phyloP scores from a whole-genome alignment of 495 filamentous ascomycete species.

The Durotheca rogersii region DNA sequence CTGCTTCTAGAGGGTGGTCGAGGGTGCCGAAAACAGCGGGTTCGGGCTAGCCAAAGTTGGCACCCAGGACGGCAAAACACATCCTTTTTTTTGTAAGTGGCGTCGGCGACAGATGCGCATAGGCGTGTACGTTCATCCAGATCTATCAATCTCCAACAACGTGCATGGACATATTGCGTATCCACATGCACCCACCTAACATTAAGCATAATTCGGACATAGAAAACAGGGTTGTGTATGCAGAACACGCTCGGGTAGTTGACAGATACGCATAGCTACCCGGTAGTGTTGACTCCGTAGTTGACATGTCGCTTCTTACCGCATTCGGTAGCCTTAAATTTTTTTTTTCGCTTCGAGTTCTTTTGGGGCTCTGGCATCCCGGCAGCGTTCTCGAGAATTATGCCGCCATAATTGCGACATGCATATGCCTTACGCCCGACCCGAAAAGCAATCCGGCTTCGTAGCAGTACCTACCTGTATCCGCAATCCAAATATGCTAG shows the following conservation, averaged over 20 bases:
- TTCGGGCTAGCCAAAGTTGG: no score
- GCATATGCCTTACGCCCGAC: not conserved
- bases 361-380: not conserved
- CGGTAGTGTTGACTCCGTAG: conserved; percentile 17
- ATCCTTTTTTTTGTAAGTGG: no score
- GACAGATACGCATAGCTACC: conserved; percentile 8
- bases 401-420: not conserved
- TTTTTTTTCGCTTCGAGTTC: not conserved
- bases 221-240: conserved; percentile 6
- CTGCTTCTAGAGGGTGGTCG: no score
- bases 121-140: conserved; percentile 1
- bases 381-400: not conserved
- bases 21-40: no score
- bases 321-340: conserved; percentile 11
- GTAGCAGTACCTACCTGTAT: conserved; percentile 4
- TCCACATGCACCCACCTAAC: not conserved
- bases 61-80: no score
- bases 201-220: not conserved
- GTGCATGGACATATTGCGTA: conserved; percentile 7
- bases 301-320: conserved; percentile 19
- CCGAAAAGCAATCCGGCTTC: conserved; percentile 2
- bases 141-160: conserved; percentile 7
- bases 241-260: conserved; percentile 9
- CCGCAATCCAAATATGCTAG: conserved; percentile 2
- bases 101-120: no score